Percentiles rank a stretch among this genome's conserved stretches.
Conservation (phyloP, 148 eudicot genomes). For the Cornus suecica region DNA sequence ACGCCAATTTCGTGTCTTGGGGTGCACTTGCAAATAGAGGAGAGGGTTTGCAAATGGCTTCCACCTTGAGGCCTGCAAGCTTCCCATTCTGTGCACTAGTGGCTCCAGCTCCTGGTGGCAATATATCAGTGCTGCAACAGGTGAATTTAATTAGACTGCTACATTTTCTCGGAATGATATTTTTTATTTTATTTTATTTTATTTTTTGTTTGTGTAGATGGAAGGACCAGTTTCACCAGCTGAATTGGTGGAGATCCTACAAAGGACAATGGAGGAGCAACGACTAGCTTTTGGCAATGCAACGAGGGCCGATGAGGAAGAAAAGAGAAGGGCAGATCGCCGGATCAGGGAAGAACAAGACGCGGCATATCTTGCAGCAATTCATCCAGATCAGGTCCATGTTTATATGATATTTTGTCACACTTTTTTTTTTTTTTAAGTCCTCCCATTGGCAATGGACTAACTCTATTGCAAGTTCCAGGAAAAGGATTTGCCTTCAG, state of each 20-base stretch:
- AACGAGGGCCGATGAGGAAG: conserved; percentile 51
- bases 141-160: no score
- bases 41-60: conserved; percentile 66
- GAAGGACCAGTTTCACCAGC: conserved; percentile 90
- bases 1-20: conserved; percentile 87
- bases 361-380: conserved; percentile 78
- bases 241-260: conserved; percentile 72
- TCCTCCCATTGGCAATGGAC: neutral
- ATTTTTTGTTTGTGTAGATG: conserved; percentile 52
- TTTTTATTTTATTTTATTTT: no score
- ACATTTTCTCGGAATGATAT: no score
- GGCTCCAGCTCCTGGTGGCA: conserved; percentile 67
- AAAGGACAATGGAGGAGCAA: conserved; percentile 79
- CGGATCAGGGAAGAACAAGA: conserved; percentile 83
- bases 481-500: conserved; percentile 44
- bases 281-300: conserved; percentile 61
- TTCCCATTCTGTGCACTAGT: conserved; percentile 87
- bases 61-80: conserved; percentile 47
- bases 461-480: conserved; percentile 13
- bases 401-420: conserved; percentile 4
- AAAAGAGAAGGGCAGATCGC: conserved; percentile 46
- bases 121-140: conserved; percentile 74
- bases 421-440: neutral
- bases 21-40: conserved; percentile 59
- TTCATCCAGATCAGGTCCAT: conserved; percentile 70